A percentile compares a stretch with the other conserved stretches of the same genome.
Conservation (phyloP, 1,284 basidiomycete species). For the Fomitiporia mediterranea region DNA sequence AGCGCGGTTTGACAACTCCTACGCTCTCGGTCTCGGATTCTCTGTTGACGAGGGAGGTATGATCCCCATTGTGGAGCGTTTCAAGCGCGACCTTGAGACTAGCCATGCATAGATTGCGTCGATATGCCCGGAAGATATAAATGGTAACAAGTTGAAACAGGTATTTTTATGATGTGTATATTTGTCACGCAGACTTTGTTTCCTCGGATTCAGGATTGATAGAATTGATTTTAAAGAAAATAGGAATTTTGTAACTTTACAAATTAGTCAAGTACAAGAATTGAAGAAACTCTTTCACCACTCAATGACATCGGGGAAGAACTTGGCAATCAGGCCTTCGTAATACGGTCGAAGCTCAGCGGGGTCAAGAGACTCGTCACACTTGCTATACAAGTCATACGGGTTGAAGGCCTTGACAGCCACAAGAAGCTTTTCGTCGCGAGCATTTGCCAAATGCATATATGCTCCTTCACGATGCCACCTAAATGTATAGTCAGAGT, state of each 20-base stretch:
- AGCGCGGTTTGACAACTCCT: slow-evolving; percentile 40
- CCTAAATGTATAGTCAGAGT: slow-evolving; percentile 53
- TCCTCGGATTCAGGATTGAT: slow-evolving; percentile 74
- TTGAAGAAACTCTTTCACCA: slow-evolving; percentile 82
- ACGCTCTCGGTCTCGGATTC: slow-evolving; percentile 42
- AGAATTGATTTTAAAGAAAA: slow-evolving; percentile 34
- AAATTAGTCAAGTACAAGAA: too few relatives aligned
- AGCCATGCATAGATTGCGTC: slow-evolving; percentile 22
- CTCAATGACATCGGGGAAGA: slow-evolving; percentile 73
- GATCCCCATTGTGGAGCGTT: slow-evolving; percentile 38
- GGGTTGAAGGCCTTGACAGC: slow-evolving; percentile 81
- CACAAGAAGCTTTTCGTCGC: slow-evolving; percentile 55
- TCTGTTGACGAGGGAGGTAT: slow-evolving; percentile 43
- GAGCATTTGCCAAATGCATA: slow-evolving; percentile 67
- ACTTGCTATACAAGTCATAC: slow-evolving; percentile 90
- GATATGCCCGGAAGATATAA: too few relatives aligned
- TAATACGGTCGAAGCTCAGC: slow-evolving; percentile 78
- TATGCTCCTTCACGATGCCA: slow-evolving; percentile 89
- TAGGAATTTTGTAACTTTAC: too few relatives aligned
- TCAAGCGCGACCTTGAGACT: slow-evolving; percentile 33
- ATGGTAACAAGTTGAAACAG: slow-evolving; percentile 26
- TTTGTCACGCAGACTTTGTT: slow-evolving; percentile 57
- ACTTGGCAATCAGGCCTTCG: slow-evolving; percentile 75
- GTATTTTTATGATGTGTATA: slow-evolving; percentile 77
- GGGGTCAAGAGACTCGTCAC: slow-evolving; percentile 65